These are phyloP conservation scores for Corchorus capsularis DNA, from an alignment of 345 rosid genomes.

Conservation along the genomic window DNA sequence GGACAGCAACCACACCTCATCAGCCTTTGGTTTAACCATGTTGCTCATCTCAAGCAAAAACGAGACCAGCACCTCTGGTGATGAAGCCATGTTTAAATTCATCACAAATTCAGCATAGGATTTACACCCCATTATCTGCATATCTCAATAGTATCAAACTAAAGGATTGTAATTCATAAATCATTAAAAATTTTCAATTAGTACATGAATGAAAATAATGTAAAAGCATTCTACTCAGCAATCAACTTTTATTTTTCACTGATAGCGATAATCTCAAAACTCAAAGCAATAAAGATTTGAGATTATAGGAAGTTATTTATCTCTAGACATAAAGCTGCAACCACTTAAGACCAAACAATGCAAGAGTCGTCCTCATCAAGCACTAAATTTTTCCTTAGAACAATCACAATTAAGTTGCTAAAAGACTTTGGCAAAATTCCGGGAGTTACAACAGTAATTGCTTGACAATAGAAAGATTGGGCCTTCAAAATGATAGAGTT, in stretches of 20 bases:
- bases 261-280: neutral
- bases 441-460: neutral
- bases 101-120: slow-evolving; percentile 76
- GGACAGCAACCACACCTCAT: slow-evolving; percentile 50
- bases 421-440: neutral
- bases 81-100: slow-evolving; percentile 77
- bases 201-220: neutral
- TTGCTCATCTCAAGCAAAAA: slow-evolving; percentile 82
- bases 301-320: neutral
- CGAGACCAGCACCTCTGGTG: slow-evolving; percentile 73
- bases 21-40: slow-evolving; percentile 73
- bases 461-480: neutral
- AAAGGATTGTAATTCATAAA: neutral
- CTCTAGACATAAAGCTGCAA: neutral
- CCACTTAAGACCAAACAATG: neutral
- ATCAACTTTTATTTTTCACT: neutral
- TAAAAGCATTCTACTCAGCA: neutral
- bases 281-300: neutral
- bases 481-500: neutral
- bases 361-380: neutral
- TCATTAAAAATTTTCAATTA: neutral
- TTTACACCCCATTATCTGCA: slow-evolving; percentile 73
- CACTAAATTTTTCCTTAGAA: neutral
- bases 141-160: slow-evolving; percentile 4
- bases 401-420: neutral